These are phyloP conservation scores for Allomyces macrogynus DNA, from an alignment of 192 early-diverging fungal species.

Conservation along the genomic window DNA sequence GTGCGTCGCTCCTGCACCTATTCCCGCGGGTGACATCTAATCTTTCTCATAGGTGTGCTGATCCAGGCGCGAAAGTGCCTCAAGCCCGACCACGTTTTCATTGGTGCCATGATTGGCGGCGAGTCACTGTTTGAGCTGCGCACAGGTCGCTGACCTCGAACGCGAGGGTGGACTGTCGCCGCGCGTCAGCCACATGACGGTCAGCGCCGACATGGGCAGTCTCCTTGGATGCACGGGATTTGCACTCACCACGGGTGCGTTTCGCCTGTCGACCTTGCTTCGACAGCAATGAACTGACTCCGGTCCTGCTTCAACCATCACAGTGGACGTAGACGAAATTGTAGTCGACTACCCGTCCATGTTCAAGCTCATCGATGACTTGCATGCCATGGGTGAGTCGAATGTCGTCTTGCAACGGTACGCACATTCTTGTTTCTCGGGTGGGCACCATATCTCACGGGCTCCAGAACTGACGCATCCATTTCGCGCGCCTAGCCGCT, in stretches of 20 bases:
- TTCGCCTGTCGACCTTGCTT: too few relatives aligned
- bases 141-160: slow-evolving; percentile 82
- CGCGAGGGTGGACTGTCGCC: slow-evolving; percentile 73
- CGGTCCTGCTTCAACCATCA: too few relatives aligned
- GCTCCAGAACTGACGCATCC: neutral
- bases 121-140: slow-evolving; percentile 93
- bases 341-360: slow-evolving; percentile 76
- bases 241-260: slow-evolving; percentile 51
- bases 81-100: slow-evolving; percentile 81
- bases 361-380: slow-evolving; percentile 73
- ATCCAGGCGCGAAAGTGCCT: slow-evolving; percentile 61
- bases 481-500: slow-evolving; percentile 17
- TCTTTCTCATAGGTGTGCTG: slow-evolving; percentile 25
- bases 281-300: too few relatives aligned
- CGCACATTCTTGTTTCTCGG: neutral
- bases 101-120: slow-evolving; percentile 83
- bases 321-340: slow-evolving; percentile 82
- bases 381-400: slow-evolving; percentile 81
- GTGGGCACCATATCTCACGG: neutral
- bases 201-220: slow-evolving; percentile 53
- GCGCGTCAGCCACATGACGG: slow-evolving; percentile 74
- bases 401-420: slow-evolving; percentile 64
- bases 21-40: neutral
- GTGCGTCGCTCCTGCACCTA: slow-evolving; percentile 6
- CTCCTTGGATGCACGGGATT: slow-evolving; percentile 68